These are phyloP conservation scores for Craterostigma plantagineum DNA, from an alignment of 257 asterid species.

Conservation along the genomic window DNA sequence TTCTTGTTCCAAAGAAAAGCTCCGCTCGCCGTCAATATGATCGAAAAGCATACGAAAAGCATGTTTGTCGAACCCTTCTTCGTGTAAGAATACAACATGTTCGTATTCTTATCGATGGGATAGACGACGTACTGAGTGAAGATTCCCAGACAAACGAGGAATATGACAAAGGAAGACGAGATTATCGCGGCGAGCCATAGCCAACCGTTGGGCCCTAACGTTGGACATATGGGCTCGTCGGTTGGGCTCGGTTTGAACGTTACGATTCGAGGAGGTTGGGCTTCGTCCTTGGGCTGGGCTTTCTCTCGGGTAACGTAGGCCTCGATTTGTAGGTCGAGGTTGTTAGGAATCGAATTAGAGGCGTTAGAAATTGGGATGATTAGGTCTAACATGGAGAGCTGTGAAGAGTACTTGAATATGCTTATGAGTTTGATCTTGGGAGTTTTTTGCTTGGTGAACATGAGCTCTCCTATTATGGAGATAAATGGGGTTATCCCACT, in stretches of 20 bases:
- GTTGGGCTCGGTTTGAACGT: slow-evolving; percentile 40
- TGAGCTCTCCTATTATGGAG: slow-evolving; percentile 64
- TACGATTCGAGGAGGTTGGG: slow-evolving; percentile 19
- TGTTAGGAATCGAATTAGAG: slow-evolving; percentile 18
- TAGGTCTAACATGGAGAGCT: slow-evolving; percentile 60
- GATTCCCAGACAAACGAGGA: slow-evolving; percentile 42
- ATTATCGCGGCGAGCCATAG: slow-evolving; percentile 83
- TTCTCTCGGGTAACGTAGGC: slow-evolving; percentile 71
- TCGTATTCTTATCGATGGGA: slow-evolving; percentile 63
- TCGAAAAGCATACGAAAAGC: slow-evolving; percentile 41
- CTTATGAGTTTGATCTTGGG: slow-evolving; percentile 47
- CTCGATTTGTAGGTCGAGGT: slow-evolving; percentile 55
- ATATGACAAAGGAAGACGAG: slow-evolving; percentile 55
- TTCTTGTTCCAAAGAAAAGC: slow-evolving; percentile 89
- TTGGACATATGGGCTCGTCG: slow-evolving; percentile 49
- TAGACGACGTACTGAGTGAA: slow-evolving; percentile 51
- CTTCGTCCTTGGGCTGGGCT: slow-evolving; percentile 19
- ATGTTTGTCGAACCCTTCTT: slow-evolving; percentile 41
- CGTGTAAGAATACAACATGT: slow-evolving; percentile 36
- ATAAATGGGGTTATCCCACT: slow-evolving; percentile 94
- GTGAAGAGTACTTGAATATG: slow-evolving; percentile 56
- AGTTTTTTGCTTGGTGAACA: slow-evolving; percentile 24
- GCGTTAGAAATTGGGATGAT: slow-evolving; percentile 38
- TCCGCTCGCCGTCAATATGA: slow-evolving; percentile 29
- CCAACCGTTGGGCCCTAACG: slow-evolving; percentile 70